Percentiles rank a stretch among this genome's conserved stretches.
These are phyloP conservation scores for Purpureocillium takamizusanense DNA, from an alignment of 2,329 filamentous ascomycete genomes.

Conservation along the genomic window DNA sequence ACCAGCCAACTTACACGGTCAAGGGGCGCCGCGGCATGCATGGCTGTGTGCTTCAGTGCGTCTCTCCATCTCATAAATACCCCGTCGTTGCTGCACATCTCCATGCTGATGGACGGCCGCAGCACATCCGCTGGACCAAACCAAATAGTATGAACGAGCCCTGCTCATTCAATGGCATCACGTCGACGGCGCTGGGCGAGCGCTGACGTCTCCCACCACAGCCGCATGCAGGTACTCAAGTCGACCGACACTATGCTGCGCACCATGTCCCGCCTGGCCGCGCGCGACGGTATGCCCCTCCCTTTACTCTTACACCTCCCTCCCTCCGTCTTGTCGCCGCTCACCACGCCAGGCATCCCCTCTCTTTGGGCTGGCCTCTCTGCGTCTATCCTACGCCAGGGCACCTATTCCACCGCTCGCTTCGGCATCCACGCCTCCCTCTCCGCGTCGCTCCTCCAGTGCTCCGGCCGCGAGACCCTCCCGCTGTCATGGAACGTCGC, in stretches of 20 bases:
- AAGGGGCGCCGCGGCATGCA: constrained; percentile 33
- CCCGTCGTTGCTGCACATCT: no score
- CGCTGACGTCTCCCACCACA: no score
- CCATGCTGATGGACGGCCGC: constrained; percentile 10
- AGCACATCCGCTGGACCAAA: constrained; percentile 33
- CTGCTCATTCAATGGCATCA: background rate
- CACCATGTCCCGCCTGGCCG: constrained; percentile 27
- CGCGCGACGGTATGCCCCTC: constrained; percentile 24
- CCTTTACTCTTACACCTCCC: no score
- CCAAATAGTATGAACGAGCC: constrained; percentile 28
- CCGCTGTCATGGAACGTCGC: constrained; percentile 11
- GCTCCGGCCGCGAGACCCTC: constrained; percentile 18
- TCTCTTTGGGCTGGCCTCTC: constrained; percentile 34
- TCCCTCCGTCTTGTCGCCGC: background rate
- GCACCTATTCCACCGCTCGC: constrained; percentile 33
- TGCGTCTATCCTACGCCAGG: constrained; percentile 33
- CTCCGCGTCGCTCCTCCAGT: constrained; percentile 14
- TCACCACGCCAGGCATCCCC: constrained; percentile 20
- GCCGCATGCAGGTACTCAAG: constrained; percentile 34
- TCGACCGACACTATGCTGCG: constrained; percentile 29
- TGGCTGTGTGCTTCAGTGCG: constrained; percentile 36
- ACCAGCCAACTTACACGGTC: constrained; percentile 2
- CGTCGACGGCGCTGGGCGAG: no score
- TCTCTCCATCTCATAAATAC: constrained; percentile 5
- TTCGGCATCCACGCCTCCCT: constrained; percentile 30